A percentile compares a stretch with the other conserved stretches of the same genome.
Conservation (phyloP, 1,284 basidiomycete genomes). For the Malassezia restricta region DNA sequence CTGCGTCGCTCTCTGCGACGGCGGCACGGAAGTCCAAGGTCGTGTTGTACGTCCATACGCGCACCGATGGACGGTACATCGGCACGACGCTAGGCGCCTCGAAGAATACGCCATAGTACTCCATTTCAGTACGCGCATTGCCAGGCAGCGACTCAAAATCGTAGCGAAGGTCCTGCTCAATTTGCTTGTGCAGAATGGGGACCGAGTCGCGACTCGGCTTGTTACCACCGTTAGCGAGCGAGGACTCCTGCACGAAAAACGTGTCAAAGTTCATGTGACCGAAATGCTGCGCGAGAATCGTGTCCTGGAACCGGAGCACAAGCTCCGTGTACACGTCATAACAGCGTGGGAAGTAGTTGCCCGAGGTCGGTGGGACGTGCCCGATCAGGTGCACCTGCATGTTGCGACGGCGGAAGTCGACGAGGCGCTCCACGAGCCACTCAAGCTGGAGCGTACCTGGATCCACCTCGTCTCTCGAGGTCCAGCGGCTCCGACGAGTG, state of each 20-base stretch:
- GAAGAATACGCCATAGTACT: slow-evolving; percentile 33
- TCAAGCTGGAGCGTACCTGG: slow-evolving; percentile 49
- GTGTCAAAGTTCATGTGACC: slow-evolving; percentile 54
- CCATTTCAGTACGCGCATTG: slow-evolving; percentile 27
- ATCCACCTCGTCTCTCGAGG: slow-evolving; percentile 16
- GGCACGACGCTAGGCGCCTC: slow-evolving; percentile 56
- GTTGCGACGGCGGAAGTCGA: slow-evolving; percentile 58
- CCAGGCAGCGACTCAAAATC: slow-evolving; percentile 36
- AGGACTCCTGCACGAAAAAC: slow-evolving; percentile 36
- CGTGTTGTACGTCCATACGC: slow-evolving; percentile 56
- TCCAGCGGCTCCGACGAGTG: slow-evolving; percentile 15
- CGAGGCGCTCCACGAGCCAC: slow-evolving; percentile 78
- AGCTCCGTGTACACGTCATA: slow-evolving; percentile 67
- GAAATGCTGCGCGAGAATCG: slow-evolving; percentile 74
- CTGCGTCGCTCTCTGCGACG: neutral
- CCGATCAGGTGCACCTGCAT: slow-evolving; percentile 60
- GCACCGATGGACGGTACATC: slow-evolving; percentile 71
- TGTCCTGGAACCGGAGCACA: slow-evolving; percentile 72
- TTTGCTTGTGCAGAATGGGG: slow-evolving; percentile 4
- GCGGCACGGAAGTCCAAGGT: slow-evolving; percentile 7
- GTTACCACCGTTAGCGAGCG: neutral
- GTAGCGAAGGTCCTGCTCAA: slow-evolving; percentile 31
- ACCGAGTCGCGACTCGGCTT: neutral
- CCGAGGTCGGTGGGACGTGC: slow-evolving; percentile 61
- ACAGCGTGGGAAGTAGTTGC: slow-evolving; percentile 74